Percentiles rank a stretch among this genome's conserved stretches.
Evolutionary conservation across 148 eudicot genomes (phyloP).

Genomic region (Rhododendron mucronatum): DNA sequence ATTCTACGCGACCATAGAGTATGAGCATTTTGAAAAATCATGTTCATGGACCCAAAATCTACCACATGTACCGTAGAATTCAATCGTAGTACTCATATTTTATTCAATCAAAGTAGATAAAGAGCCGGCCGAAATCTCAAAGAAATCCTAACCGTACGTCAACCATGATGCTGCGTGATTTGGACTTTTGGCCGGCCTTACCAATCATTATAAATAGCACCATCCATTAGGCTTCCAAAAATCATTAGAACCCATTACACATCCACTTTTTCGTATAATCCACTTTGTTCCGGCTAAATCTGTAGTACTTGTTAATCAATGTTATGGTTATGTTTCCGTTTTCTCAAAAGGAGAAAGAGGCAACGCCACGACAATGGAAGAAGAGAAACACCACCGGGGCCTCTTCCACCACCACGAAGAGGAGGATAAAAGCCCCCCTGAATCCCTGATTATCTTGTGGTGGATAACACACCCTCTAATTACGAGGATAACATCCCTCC

Average conservation of each 20-base stretch:
- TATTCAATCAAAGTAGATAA: no score
- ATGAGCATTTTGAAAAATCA: neutral
- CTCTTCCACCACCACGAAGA: neutral
- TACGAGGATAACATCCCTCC: no score
- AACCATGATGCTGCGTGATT: neutral
- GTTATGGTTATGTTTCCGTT: neutral
- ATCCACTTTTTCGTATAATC: no score
- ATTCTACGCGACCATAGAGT: neutral
- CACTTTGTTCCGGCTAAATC: neutral
- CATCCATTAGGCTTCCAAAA: neutral
- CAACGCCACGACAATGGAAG: neutral
- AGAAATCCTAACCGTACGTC: neutral
- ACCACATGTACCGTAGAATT: neutral
- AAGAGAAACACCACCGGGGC: neutral
- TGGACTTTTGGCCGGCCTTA: neutral
- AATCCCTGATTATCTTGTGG: no score
- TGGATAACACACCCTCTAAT: no score
- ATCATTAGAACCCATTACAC: neutral
- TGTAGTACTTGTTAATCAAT: no score
- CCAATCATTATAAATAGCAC: neutral
- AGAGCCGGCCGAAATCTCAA: neutral
- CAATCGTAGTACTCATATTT: neutral
- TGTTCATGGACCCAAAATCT: neutral
- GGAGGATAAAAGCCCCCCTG: neutral
- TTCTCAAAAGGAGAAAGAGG: no score